Evolutionary conservation across 2,329 filamentous ascomycete genomes (phyloP).

Genomic region (Talaromyces rugulosus): DNA sequence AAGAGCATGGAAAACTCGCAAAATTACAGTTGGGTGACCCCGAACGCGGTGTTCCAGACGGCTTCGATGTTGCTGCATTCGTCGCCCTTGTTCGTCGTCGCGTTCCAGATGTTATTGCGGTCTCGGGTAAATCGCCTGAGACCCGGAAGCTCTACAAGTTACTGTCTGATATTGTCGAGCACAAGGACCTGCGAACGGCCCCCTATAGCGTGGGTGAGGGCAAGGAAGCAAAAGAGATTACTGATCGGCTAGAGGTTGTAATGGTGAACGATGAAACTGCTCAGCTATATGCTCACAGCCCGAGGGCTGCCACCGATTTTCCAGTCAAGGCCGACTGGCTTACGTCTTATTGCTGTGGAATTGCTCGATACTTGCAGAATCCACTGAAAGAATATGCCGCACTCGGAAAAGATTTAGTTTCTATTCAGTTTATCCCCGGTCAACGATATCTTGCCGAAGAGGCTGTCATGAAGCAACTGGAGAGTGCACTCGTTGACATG

Average conservation of each 20-base stretch:
- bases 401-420: constrained; percentile 80
- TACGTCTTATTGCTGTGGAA: constrained; percentile 81
- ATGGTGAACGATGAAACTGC: constrained; percentile 96
- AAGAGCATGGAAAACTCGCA: constrained; percentile 82
- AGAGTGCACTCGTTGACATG: constrained; percentile 97
- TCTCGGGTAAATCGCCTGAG: constrained; percentile 85
- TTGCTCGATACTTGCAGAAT: constrained; percentile 90
- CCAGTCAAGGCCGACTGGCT: constrained; percentile 68
- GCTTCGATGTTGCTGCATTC: constrained; percentile 64
- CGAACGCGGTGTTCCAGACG: constrained; percentile 64
- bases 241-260: constrained; percentile 78
- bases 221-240: constrained; percentile 68
- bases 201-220: constrained; percentile 81
- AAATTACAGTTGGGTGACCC: constrained; percentile 66
- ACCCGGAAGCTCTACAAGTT: constrained; percentile 79
- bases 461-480: constrained; percentile 77
- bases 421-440: constrained; percentile 82
- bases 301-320: constrained; percentile 72
- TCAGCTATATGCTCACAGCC: constrained; percentile 89
- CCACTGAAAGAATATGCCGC: constrained; percentile 96
- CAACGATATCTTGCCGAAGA: constrained; percentile 86
- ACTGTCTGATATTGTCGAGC: constrained; percentile 70
- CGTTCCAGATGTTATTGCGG: constrained; percentile 82
- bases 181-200: constrained; percentile 71
- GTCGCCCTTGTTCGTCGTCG: constrained; percentile 74